Evolutionary conservation across 352 stramenopile genomes (phyloP), one percentile per base, ranked within the genome.

Genomic region (Globisporangium megalacanthum): DNA sequence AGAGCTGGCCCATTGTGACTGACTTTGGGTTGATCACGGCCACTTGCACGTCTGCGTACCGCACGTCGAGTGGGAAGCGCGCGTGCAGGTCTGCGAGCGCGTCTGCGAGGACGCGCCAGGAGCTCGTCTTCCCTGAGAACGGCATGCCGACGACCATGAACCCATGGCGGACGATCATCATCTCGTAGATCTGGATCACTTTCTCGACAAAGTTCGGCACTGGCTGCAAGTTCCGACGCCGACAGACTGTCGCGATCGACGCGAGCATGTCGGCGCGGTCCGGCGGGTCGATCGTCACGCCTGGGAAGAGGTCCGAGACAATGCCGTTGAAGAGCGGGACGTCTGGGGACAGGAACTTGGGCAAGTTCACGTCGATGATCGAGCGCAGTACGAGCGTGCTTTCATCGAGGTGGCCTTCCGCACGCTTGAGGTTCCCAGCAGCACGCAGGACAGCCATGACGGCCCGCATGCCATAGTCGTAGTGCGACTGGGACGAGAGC

Each of bases 91-190:
- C 64, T 17, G 85, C 78, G 17, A 98, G 63, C 0, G 95, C 93
- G 17, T 96, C 88, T 11, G 88, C 93, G 6, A 98, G 73, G 22
- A 97, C 87, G 49, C 95, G 76, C 73, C 84, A 92, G 13, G 88
- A 94, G 48, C 78, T 88, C 4, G 92, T 98, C 71, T 98, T 98
- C 11, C 94, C 94, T 1, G 89, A 97, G 46, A 96, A 96, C 7
- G 94, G 91, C 80, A 98, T 94, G 9, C 93, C 94, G 8, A 98
- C 94, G 47, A 98, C 79, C 92, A 98, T 98, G 56, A 98, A 97
- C 6, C 94, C 94, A 66, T 98, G 94, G 1, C 94, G 86, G 35
- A 98, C 94, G 50, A 98, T 92, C 79, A 98, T 97, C 91, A 98
- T 98, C 59, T 98, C 93, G 68, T 98, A 98, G 37, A 98, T 94